Base-by-base conservation (phyloP, 371 early-diverging fungal genomes). In the Amoeboaphelidium occidentale region DNA sequence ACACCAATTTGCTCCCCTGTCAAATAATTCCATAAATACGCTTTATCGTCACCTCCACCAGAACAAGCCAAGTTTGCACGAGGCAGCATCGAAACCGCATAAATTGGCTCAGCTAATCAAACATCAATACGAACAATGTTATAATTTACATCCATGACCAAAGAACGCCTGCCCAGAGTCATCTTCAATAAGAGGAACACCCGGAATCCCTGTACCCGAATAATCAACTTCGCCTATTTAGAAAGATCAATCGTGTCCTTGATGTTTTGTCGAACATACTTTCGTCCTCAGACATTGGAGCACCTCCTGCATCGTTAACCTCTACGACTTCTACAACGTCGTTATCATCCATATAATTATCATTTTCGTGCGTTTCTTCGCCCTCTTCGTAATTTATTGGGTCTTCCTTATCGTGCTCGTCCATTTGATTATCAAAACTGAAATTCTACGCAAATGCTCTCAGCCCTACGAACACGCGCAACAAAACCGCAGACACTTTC, bases 1-100 rank as follows among this genome's bases (percentile, higher is more conserved):
- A 70, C 70, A 22, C 63, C 64, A 22, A 78, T 56, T 50, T 71
- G 67, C 49, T 87, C 84, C 42, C 90, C 91, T 2, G 72, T 85
- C 55, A 77, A 78, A 20, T 70, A 47, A n/a, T 73, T 65, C 94
- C 94, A 96, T 2, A 96, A 54, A 59, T 78, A 87, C 43, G 78
- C 76, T 63, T 73, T 75, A 62, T 94, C 93, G 60, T 96, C 91
- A 32, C 87, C 92, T 41, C 93, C 94, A 47, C 94, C 97, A 49
- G 74, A 72, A 13, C 73, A 63, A 25, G 56, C 66, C n/a, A 91
- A 65, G 46, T 59, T 62, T 24, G 65, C 66, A 42, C 79, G 62
- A 23, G 65, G 66, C 6, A 90, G 94, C 55, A 87, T 62, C n/a
- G 76, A 79, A 20, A 90, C 69, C 27, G 80, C 58, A 61, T 81